These are phyloP conservation scores for Yamadazyma kanchanaburiensis DNA, from an alignment of 1,139 yeast genomes.

Conservation along the genomic window DNA sequence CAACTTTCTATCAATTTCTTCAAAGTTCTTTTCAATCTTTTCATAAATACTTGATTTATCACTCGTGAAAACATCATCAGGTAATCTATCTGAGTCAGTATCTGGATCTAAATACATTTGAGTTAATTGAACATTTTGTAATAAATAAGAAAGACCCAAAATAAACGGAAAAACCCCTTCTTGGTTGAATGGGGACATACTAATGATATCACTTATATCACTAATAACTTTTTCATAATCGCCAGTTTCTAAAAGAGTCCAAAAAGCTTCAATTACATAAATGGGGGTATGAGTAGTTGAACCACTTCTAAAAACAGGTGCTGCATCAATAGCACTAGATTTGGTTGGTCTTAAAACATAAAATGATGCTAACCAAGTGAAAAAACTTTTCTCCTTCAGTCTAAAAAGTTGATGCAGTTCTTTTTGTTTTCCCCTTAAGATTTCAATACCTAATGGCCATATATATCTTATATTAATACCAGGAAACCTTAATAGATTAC, in stretches of 20 bases:
- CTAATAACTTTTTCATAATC: slow-evolving; percentile 24
- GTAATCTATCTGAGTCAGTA: slow-evolving; percentile 2
- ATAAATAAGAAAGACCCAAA: slow-evolving; percentile 25
- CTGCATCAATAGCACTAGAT: slow-evolving; percentile 13
- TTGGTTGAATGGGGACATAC: slow-evolving; percentile 42
- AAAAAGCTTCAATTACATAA: slow-evolving; percentile 32
- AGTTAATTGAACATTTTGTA: slow-evolving; percentile 14
- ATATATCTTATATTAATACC: slow-evolving; percentile 49
- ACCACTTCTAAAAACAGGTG: slow-evolving; percentile 42
- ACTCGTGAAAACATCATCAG: slow-evolving; percentile 8
- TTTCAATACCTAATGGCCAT: slow-evolving; percentile 58
- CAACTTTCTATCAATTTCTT: slow-evolving; percentile 19
- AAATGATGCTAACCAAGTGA: slow-evolving; percentile 32
- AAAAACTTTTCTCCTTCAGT: slow-evolving; percentile 26
- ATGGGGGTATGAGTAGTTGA: slow-evolving; percentile 34
- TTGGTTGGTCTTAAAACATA: slow-evolving; percentile 14
- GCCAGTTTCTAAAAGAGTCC: slow-evolving; percentile 30
- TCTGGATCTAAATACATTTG: slow-evolving; percentile 7
- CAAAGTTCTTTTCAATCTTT: slow-evolving; percentile 13
- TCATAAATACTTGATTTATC: slow-evolving; percentile 9
- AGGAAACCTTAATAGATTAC: slow-evolving; percentile 45
- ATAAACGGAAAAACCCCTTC: slow-evolving; percentile 43
- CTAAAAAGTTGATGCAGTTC: slow-evolving; percentile 10
- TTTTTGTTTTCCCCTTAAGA: slow-evolving; percentile 16
- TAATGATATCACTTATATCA: slow-evolving; percentile 35